Conservation (phyloP, 371 early-diverging fungal species). For the Apophysomyces ossiformis region DNA sequence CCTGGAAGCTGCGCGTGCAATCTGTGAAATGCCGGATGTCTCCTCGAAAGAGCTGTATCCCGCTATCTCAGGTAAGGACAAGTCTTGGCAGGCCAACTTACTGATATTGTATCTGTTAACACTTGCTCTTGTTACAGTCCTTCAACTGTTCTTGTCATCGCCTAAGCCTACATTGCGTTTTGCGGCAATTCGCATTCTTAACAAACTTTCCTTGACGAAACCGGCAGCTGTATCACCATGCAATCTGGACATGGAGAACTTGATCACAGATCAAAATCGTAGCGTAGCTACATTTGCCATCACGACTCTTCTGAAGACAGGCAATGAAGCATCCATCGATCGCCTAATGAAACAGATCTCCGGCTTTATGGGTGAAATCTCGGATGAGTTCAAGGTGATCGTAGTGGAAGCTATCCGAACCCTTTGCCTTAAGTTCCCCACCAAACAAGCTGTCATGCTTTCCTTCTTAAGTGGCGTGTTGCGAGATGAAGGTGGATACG, state of each 20-base stretch:
- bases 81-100: neutral
- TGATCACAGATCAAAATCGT: conserved; percentile 95
- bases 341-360: conserved; percentile 98
- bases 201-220: conserved; percentile 85
- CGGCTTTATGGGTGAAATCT: conserved; percentile 96
- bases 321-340: conserved; percentile 97
- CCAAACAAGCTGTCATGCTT: conserved; percentile 93
- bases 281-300: conserved; percentile 98
- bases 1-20: conserved; percentile 97
- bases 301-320: conserved; percentile 97
- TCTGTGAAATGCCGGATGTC: conserved; percentile 87
- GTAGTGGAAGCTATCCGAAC: conserved; percentile 97
- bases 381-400: conserved; percentile 98
- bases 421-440: conserved; percentile 95
- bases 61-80: conserved; percentile 78
- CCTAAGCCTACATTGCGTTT: conserved; percentile 94
- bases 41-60: conserved; percentile 87
- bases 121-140: conserved; percentile 45
- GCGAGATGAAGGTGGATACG: conserved; percentile 97
- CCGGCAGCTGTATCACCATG: conserved; percentile 91
- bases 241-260: conserved; percentile 96
- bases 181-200: conserved; percentile 95
- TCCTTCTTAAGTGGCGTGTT: conserved; percentile 90
- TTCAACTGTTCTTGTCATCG: conserved; percentile 92
- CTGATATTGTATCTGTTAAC: neutral